Base-by-base conservation (phyloP, 768 basidiomycete genomes). In the Psilocybe azurescens region DNA sequence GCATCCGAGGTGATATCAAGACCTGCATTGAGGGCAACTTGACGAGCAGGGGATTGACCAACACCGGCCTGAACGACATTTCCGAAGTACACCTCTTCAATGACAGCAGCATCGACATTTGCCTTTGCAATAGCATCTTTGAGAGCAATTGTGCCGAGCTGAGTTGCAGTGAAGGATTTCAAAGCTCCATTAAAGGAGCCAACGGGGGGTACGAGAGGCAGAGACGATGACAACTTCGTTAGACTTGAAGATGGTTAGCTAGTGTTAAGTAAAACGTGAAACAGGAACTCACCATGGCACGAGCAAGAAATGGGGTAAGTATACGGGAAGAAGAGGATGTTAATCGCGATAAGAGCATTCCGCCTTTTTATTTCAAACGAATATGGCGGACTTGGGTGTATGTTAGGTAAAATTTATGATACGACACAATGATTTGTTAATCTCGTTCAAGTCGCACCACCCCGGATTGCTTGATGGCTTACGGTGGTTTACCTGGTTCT, bases 11-110 rank as follows among this genome's bases (percentile, higher is more conserved):
- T 83, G 9, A 89, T 75, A 65, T 84, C 87, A 72, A 97, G 81
- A 65, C 97, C 97, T n/a, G 95, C 85, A 58, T 79, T 84, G 61
- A 99, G 87, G n/a, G 90, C 95, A 58, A 96, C 97, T 77, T 99
- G 97, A 66, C 97, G 88, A 56, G 97, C 97, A n/a, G 97, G 97
- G 10, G 91, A 92, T 79, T 99, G 97, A 48, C 97, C 97, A 55
- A 96, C 93, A 69, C 95, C 95, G 2, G 95, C 97, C 78, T 98
- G 97, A 59, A 99, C 88, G 71, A 99, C 97, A 73, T 99, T 96
- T 67, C 97, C 97, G 72, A 98, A 91, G 85, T 91, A 99, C 69
- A 98, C 82, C 79, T 99, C 97, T 76, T 99, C 95, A n/a, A 94
- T 89, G 61, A 85, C 73, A 1, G 89, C 83, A 16, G 95, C 91